Evolutionary conservation across 108 stramenopile species (phyloP).

Genomic region (Craspedostauros australis): DNA sequence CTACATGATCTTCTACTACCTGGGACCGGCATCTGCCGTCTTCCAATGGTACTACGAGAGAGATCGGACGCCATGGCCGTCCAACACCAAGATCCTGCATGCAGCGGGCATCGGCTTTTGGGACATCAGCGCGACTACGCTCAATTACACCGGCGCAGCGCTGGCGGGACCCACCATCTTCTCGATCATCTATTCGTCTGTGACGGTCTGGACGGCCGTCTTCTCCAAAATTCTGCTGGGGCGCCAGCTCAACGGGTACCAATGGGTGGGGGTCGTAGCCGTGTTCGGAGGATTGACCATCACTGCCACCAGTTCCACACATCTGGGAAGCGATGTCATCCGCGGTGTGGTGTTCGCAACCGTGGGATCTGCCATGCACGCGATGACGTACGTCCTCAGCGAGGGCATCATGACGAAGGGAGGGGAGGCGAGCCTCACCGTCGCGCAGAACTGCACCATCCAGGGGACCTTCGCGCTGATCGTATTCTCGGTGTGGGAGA

Average conservation of each 20-base stretch:
- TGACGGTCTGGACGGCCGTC: conserved; percentile 75
- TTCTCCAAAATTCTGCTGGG: conserved; percentile 46
- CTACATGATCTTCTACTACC: conserved; percentile 77
- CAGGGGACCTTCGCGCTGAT: conserved; percentile 46
- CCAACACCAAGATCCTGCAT: conserved; percentile 11
- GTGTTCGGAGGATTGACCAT: conserved; percentile 62
- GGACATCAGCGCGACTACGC: conserved; percentile 54
- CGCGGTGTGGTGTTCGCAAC: conserved; percentile 44
- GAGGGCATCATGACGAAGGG: conserved; percentile 52
- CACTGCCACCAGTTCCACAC: conserved; percentile 36
- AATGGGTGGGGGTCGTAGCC: conserved; percentile 49
- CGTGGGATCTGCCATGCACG: conserved; percentile 58
- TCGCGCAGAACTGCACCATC: conserved; percentile 64
- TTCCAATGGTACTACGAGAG: conserved; percentile 5
- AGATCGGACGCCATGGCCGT: conserved; percentile 11
- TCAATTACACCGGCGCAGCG: conserved; percentile 70
- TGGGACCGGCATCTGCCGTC: conserved; percentile 46
- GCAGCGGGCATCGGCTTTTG: conserved; percentile 54
- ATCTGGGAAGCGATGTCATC: conserved; percentile 37
- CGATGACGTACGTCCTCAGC: conserved; percentile 55
- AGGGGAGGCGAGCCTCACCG: conserved; percentile 30
- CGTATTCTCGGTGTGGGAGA: conserved; percentile 54
- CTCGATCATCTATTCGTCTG: conserved; percentile 63
- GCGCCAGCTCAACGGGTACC: conserved; percentile 29
- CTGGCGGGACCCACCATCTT: conserved; percentile 74